Evolutionary conservation across 371 early-diverging fungal genomes (phyloP).

Genomic region (Catenaria anguillulae): DNA sequence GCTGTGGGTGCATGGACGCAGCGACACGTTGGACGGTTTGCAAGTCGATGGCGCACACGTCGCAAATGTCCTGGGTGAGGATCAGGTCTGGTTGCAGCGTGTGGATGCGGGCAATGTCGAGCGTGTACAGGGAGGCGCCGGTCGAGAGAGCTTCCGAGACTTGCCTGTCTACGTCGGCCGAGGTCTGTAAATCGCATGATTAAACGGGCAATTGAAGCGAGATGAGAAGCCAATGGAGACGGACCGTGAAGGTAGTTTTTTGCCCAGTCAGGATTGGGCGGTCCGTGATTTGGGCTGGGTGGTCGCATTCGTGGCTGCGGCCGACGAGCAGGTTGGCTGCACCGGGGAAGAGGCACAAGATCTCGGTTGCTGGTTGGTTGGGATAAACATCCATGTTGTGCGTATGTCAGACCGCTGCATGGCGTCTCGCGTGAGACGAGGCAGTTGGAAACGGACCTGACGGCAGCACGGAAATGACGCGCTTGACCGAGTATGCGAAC

Average conservation of each 20-base stretch:
- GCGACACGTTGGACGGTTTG: constrained; percentile 13
- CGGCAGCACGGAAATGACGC: neutral
- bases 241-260: constrained; percentile 34
- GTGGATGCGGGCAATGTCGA: constrained; percentile 28
- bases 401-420: neutral
- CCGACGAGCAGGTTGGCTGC: constrained; percentile 33
- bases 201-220: too few relatives aligned
- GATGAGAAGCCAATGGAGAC: neutral
- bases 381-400: too few relatives aligned
- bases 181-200: constrained; percentile 11
- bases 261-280: constrained; percentile 35
- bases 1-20: constrained; percentile 13
- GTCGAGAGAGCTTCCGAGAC: constrained; percentile 30
- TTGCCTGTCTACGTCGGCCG: constrained; percentile 40
- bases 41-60: constrained; percentile 46
- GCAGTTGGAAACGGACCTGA: neutral
- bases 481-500: too few relatives aligned
- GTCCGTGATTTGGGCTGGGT: constrained; percentile 23
- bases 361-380: constrained; percentile 32
- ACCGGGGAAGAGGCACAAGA: constrained; percentile 30
- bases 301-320: constrained; percentile 20
- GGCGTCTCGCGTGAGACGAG: neutral
- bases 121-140: constrained; percentile 34
- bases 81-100: constrained; percentile 32
- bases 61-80: constrained; percentile 44